Evolutionary conservation across 1,139 yeast genomes (phyloP).

Genomic region (Pichia cactophila): DNA sequence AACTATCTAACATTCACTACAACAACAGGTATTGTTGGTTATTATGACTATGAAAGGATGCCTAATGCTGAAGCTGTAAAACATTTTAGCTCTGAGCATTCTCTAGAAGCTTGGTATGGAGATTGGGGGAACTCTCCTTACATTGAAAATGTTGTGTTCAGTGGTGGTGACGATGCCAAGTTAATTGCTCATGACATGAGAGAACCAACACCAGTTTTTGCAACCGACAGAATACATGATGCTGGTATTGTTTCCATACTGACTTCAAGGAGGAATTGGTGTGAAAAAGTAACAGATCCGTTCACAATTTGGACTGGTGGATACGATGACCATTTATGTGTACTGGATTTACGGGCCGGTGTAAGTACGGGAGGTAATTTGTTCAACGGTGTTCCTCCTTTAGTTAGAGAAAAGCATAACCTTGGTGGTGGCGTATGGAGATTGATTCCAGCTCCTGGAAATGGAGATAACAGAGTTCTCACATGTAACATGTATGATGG

Average conservation of each 20-base stretch:
- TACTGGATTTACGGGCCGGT: conserved; percentile 58
- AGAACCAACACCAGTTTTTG: conserved; percentile 39
- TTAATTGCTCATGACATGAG: conserved; percentile 73
- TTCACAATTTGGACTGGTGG: conserved; percentile 80
- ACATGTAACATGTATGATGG: conserved; percentile 97
- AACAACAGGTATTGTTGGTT: conserved; percentile 48
- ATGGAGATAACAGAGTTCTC: conserved; percentile 38
- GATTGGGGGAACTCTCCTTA: conserved; percentile 56
- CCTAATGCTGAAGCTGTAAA: not conserved
- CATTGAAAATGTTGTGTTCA: conserved; percentile 51
- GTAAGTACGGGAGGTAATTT: conserved; percentile 33
- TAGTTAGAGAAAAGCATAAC: conserved; percentile 35
- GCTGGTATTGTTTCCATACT: conserved; percentile 87
- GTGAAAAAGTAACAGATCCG: conserved; percentile 28
- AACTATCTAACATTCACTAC: conserved; percentile 39
- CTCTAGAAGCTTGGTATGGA: conserved; percentile 86
- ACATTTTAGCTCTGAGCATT: conserved; percentile 34
- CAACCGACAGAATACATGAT: conserved; percentile 55
- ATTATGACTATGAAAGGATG: conserved; percentile 27
- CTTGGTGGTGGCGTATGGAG: conserved; percentile 97
- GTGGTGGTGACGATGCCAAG: conserved; percentile 88
- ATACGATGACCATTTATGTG: conserved; percentile 72
- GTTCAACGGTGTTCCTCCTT: conserved; percentile 44
- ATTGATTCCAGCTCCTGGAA: conserved; percentile 52
- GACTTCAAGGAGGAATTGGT: conserved; percentile 26